Percentiles rank a stretch among this genome's conserved stretches.
phyloP scores from a whole-genome alignment of 805 yeast genomes.

The Lipomyces chichibuensis region DNA sequence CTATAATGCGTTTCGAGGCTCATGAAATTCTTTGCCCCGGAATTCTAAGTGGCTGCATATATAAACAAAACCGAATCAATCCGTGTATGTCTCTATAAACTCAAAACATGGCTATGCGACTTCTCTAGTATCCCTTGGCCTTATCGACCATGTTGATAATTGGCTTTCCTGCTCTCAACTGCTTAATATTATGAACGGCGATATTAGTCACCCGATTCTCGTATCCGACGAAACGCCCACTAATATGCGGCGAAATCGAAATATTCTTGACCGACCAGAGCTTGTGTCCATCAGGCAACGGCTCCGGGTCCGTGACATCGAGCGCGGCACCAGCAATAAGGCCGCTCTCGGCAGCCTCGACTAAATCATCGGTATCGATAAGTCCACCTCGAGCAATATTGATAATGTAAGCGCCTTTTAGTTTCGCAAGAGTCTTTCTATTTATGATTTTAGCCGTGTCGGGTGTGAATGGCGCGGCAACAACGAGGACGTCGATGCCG shows the following conservation, averaged over 20 bases:
- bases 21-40: too few species aligned
- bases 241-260: slow-evolving; percentile 33
- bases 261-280: slow-evolving; percentile 35
- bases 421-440: slow-evolving; percentile 50
- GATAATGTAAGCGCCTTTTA: slow-evolving; percentile 61
- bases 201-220: slow-evolving; percentile 30
- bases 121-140: slow-evolving; percentile 25
- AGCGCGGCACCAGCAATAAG: slow-evolving; percentile 67
- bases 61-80: background rate
- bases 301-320: slow-evolving; percentile 72
- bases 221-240: slow-evolving; percentile 31
- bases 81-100: background rate
- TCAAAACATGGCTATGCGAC: background rate
- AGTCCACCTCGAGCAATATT: slow-evolving; percentile 51
- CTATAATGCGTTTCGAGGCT: too few species aligned
- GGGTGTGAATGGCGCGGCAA: slow-evolving; percentile 67
- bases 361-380: slow-evolving; percentile 54
- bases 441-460: slow-evolving; percentile 60
- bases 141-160: slow-evolving; percentile 23
- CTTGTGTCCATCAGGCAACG: slow-evolving; percentile 41
- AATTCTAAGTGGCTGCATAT: too few species aligned
- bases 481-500: slow-evolving; percentile 57
- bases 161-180: slow-evolving; percentile 22
- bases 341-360: slow-evolving; percentile 52
- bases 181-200: slow-evolving; percentile 25